These are phyloP conservation scores for Berkeleyomyces basicola DNA, from an alignment of 2,329 filamentous ascomycete species.

Conservation along the genomic window DNA sequence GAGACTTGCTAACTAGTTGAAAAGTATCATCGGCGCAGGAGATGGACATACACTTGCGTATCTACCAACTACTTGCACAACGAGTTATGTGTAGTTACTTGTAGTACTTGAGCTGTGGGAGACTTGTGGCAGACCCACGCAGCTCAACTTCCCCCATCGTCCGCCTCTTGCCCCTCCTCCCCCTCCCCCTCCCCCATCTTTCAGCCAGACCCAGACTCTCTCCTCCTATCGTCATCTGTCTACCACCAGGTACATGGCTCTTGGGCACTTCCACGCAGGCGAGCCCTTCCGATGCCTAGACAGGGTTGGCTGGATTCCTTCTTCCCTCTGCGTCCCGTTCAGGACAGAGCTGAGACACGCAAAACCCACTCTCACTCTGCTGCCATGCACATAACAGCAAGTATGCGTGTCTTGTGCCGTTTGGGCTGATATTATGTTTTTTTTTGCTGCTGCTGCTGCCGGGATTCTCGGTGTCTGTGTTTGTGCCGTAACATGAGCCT, in stretches of 20 bases:
- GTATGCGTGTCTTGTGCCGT: neutral
- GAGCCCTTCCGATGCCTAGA: neutral
- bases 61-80: no score
- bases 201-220: neutral
- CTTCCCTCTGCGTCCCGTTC: neutral
- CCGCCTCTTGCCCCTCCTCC: neutral
- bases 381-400: neutral
- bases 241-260: neutral
- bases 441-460: neutral
- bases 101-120: no score
- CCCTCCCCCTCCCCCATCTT: neutral
- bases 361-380: neutral
- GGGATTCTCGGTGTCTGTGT: neutral
- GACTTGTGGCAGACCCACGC: no score
- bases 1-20: no score
- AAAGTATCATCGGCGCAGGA: no score
- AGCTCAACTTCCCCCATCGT: neutral
- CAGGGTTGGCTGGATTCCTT: neutral
- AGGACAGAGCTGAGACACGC: neutral
- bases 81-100: no score
- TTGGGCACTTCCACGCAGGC: neutral
- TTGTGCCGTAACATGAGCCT: no score
- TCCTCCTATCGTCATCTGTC: neutral
- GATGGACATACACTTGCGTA: no score
- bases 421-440: neutral